Conservation (phyloP, 2,329 filamentous ascomycete species). For the Fusarium chaquense region DNA sequence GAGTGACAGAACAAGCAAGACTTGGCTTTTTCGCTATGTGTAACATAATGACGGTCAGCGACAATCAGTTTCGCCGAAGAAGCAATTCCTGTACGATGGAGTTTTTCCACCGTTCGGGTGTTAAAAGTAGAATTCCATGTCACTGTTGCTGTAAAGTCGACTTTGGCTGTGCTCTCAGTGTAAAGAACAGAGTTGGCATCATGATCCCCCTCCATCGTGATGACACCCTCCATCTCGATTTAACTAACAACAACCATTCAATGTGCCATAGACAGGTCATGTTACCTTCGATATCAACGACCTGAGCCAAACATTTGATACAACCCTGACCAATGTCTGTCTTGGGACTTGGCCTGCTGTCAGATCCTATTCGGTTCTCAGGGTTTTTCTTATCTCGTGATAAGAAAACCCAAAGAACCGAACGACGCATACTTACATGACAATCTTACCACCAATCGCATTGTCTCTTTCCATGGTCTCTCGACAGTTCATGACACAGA, state of each 20-base stretch:
- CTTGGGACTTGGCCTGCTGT: conserved; percentile 49
- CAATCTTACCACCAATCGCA: conserved; percentile 51
- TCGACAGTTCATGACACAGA: conserved; percentile 51
- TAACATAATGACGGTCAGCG: conserved; percentile 23
- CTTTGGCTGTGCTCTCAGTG: background rate
- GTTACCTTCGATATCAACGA: conserved; percentile 56
- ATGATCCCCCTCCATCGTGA: background rate
- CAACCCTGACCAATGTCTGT: conserved; percentile 49
- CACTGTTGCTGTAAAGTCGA: conserved; percentile 1
- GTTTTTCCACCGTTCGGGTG: conserved; percentile 35
- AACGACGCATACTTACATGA: conserved; percentile 51
- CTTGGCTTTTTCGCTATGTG: conserved; percentile 22
- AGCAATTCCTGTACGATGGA: conserved; percentile 5
- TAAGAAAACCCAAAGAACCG: background rate
- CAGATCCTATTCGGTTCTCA: conserved; percentile 2
- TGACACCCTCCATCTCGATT: background rate
- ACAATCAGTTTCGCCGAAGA: conserved; percentile 25
- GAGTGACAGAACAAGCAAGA: conserved; percentile 20
- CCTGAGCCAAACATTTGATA: conserved; percentile 53
- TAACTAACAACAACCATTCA: conserved; percentile 34
- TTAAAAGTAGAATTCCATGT: background rate
- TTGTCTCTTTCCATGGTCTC: conserved; percentile 49
- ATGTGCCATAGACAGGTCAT: conserved; percentile 53
- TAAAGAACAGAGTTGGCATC: background rate
- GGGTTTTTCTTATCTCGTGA: conserved; percentile 2